Conservation (phyloP, 192 early-diverging fungal genomes). For the Martensiomyces pterosporus region DNA sequence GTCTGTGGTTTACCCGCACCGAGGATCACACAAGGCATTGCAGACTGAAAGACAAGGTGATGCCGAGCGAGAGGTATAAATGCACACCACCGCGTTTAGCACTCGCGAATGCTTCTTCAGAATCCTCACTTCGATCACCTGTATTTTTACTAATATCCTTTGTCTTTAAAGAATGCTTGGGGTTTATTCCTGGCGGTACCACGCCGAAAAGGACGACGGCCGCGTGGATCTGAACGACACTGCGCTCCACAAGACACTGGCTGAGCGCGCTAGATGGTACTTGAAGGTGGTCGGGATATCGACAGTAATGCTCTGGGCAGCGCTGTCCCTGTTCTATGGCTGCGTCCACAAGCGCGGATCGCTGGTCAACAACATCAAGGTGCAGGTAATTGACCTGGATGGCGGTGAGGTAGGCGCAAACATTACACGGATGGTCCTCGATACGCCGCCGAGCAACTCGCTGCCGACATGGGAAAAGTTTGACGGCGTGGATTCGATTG, state of each 20-base stretch:
- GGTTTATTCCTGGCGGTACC: constrained; percentile 18
- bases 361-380: constrained; percentile 25
- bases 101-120: too few species aligned
- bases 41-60: too few species aligned
- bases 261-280: constrained; percentile 22
- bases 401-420: constrained; percentile 31
- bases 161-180: too few species aligned
- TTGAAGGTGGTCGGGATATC: constrained; percentile 16
- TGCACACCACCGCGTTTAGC: too few species aligned
- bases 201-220: constrained; percentile 25
- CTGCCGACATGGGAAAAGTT: constrained; percentile 20
- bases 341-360: constrained; percentile 27
- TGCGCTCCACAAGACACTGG: too few species aligned
- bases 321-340: constrained; percentile 38
- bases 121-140: too few species aligned
- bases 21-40: too few species aligned
- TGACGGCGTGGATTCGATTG: not conserved
- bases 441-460: constrained; percentile 7
- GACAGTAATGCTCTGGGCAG: constrained; percentile 32
- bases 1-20: too few species aligned
- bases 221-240: constrained; percentile 23
- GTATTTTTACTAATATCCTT: too few species aligned
- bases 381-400: constrained; percentile 42
- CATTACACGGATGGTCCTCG: constrained; percentile 25
- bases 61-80: too few species aligned